Evolutionary conservation across 73 alveolate species (phyloP).

Genomic region (Diophrys sp.): DNA sequence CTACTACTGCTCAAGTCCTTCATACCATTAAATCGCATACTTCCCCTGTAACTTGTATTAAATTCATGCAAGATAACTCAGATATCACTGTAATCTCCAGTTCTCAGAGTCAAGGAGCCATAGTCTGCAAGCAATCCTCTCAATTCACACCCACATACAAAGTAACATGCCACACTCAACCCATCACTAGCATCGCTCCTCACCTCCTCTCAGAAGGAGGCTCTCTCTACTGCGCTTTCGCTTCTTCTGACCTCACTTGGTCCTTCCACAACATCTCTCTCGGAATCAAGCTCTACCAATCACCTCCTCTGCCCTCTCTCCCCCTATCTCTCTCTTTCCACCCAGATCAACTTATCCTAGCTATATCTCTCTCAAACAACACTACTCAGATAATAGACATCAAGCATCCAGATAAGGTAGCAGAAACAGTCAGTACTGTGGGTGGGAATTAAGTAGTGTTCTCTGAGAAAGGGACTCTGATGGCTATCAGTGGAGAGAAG

Average conservation of each 20-base stretch:
- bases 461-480: slow-evolving; percentile 35
- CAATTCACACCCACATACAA: slow-evolving; percentile 3
- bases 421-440: not conserved
- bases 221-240: slow-evolving; percentile 27
- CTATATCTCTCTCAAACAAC: slow-evolving; percentile 22
- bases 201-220: slow-evolving; percentile 40
- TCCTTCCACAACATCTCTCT: slow-evolving; percentile 22
- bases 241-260: slow-evolving; percentile 29
- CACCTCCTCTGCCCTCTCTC: not conserved
- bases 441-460: slow-evolving; percentile 12
- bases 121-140: not conserved
- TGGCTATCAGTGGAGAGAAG: slow-evolving; percentile 14
- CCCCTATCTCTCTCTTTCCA: slow-evolving; percentile 27
- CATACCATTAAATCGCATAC: no score
- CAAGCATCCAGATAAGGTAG: slow-evolving; percentile 10
- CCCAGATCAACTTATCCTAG: slow-evolving; percentile 45
- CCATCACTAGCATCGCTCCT: slow-evolving; percentile 16
- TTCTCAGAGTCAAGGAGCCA: slow-evolving; percentile 3
- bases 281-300: slow-evolving; percentile 29
- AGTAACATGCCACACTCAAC: not conserved
- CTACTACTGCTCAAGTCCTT: no score
- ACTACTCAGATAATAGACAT: slow-evolving; percentile 26
- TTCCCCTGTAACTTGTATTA: not conserved
- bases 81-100: not conserved
- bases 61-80: not conserved